Percentiles rank a stretch among this genome's conserved stretches.
Conservation (phyloP, 2,329 filamentous ascomycete species). For the Epicoccum nigrum region DNA sequence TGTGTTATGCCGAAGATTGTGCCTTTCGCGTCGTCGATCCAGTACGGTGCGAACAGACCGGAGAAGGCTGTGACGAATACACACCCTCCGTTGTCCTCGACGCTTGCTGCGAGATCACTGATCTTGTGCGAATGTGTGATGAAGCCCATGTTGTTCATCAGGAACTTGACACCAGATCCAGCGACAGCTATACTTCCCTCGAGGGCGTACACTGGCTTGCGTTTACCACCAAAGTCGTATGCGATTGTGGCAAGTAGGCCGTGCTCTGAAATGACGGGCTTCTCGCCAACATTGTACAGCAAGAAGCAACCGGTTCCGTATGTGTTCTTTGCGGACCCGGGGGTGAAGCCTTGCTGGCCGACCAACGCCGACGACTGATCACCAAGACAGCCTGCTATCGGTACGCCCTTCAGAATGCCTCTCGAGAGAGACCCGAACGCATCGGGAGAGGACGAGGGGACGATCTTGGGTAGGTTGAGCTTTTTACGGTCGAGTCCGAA, state of each 20-base stretch:
- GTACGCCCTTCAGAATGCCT: conserved; percentile 71
- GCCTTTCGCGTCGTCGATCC: conserved; percentile 91
- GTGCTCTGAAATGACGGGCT: conserved; percentile 83
- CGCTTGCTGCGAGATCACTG: conserved; percentile 67
- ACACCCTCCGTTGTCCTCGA: conserved; percentile 79
- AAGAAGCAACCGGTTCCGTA: conserved; percentile 91
- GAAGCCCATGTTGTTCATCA: conserved; percentile 70
- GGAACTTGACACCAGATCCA: conserved; percentile 75
- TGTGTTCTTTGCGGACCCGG: conserved; percentile 87
- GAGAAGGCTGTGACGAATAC: conserved; percentile 89
- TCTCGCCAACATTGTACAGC: conserved; percentile 83
- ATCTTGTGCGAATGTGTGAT: conserved; percentile 67
- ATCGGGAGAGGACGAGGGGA: conserved; percentile 76
- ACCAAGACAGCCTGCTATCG: conserved; percentile 82
- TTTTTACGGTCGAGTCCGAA: conserved; percentile 77
- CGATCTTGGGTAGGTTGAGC: conserved; percentile 79
- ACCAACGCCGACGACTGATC: conserved; percentile 88
- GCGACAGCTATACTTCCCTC: conserved; percentile 86
- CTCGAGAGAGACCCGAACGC: conserved; percentile 72
- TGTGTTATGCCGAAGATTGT: conserved; percentile 84
- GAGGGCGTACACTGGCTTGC: conserved; percentile 76
- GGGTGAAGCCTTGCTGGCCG: conserved; percentile 81
- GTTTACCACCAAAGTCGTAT: conserved; percentile 75
- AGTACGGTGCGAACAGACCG: conserved; percentile 90
- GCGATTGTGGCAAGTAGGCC: conserved; percentile 86